Evolutionary conservation across 1,284 basidiomycete genomes (phyloP).

Genomic region (Trichosporon inkin): DNA sequence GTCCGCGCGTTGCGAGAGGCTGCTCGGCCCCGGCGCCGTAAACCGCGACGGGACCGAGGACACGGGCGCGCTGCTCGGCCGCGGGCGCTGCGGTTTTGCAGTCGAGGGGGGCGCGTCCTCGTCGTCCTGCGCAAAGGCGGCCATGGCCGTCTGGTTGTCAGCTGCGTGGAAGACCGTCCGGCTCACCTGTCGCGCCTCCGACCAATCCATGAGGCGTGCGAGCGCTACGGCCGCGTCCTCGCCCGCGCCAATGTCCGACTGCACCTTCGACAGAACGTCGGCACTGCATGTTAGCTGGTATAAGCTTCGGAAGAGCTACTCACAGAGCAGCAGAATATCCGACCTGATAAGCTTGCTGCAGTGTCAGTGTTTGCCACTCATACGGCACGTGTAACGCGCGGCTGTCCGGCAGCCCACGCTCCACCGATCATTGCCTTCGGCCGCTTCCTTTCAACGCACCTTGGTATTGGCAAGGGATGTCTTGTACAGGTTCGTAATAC

Average conservation of each 20-base stretch:
- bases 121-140: constrained; percentile 43
- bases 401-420: too few species aligned
- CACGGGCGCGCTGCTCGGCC: background rate
- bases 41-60: constrained; percentile 6
- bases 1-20: background rate
- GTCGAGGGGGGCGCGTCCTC: constrained; percentile 25
- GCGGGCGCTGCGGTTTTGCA: background rate
- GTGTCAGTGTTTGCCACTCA: background rate
- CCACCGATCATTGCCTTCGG: too few species aligned
- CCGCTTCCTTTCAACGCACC: constrained; percentile 28
- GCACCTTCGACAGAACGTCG: constrained; percentile 48
- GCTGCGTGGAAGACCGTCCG: background rate
- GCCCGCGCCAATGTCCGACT: constrained; percentile 41
- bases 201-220: constrained; percentile 51
- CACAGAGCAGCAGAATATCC: constrained; percentile 50
- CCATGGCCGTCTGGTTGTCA: constrained; percentile 38
- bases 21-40: background rate
- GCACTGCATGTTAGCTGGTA: constrained; percentile 22
- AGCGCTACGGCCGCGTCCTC: constrained; percentile 45
- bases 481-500: constrained; percentile 51
- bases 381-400: background rate
- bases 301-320: constrained; percentile 25
- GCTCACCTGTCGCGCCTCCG: constrained; percentile 49
- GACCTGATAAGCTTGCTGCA: constrained; percentile 50
- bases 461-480: constrained; percentile 47